These are phyloP conservation scores for Olyra latifolia DNA, from an alignment of 176 grass and related monocot genomes.

Conservation along the genomic window DNA sequence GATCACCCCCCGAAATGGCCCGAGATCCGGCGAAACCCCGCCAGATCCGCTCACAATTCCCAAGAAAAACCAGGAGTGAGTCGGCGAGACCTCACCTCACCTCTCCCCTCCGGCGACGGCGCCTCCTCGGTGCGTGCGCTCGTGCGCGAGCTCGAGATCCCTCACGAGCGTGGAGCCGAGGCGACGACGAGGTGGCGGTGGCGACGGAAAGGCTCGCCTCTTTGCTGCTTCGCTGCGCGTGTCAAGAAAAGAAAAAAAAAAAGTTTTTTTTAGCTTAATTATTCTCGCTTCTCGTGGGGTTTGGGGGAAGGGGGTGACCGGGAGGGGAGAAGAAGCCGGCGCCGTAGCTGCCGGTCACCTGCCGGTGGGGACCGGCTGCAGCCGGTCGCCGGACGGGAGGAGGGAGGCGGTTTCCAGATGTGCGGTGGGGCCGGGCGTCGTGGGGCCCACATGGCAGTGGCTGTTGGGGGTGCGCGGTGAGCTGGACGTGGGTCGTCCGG, in stretches of 20 bases:
- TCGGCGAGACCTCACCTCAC: conserved; percentile 22
- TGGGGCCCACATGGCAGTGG: conserved; percentile 15
- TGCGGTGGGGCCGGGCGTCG: not conserved
- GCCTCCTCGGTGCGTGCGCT: not conserved
- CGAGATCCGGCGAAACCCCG: conserved; percentile 36
- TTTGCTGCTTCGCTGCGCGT: conserved; percentile 50
- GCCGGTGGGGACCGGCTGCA: conserved; percentile 9
- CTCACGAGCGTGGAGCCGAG: conserved; percentile 4
- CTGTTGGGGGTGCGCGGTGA: conserved; percentile 11
- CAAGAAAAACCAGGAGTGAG: not conserved
- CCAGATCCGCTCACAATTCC: conserved; percentile 41
- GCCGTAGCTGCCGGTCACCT: conserved; percentile 30
- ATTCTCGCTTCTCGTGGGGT: not conserved
- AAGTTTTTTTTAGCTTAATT: not conserved
- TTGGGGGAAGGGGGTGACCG: conserved; percentile 8
- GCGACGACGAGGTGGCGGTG: conserved; percentile 13
- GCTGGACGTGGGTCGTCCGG: conserved; percentile 20
- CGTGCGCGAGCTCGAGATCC: conserved; percentile 29
- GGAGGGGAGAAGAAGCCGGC: conserved; percentile 24
- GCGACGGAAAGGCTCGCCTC: conserved; percentile 44
- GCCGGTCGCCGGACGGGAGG: conserved; percentile 29
- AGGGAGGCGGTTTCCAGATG: conserved; percentile 34
- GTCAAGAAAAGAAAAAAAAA: not conserved
- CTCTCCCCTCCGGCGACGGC: conserved; percentile 4
- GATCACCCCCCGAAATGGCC: conserved; percentile 29